Evolutionary conservation across 768 basidiomycete genomes (phyloP).

Genomic region (Rhodotorula graminis): DNA sequence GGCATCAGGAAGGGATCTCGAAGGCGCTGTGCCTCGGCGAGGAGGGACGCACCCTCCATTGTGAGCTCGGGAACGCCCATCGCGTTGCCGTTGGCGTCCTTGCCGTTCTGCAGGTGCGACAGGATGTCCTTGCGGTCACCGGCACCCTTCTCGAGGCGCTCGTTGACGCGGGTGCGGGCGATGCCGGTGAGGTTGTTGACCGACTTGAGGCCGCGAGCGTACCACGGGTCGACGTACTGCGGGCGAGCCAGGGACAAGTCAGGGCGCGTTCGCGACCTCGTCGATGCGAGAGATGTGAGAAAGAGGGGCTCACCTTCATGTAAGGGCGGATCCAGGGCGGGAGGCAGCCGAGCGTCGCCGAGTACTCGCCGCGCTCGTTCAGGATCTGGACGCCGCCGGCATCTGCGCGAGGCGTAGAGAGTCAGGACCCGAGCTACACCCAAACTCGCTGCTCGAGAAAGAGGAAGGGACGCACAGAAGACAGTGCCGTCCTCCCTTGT

Average conservation of each 20-base stretch:
- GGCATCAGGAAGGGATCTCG: not conserved
- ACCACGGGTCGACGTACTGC: constrained; percentile 54
- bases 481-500: constrained; percentile 47
- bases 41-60: constrained; percentile 55
- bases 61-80: constrained; percentile 80
- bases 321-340: constrained; percentile 59
- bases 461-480: constrained; percentile 45
- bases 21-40: not conserved
- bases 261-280: not conserved
- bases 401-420: not conserved
- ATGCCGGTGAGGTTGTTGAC: constrained; percentile 61
- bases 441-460: not conserved
- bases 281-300: not conserved
- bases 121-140: constrained; percentile 71
- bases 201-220: constrained; percentile 55
- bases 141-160: constrained; percentile 60
- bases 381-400: constrained; percentile 71
- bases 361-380: constrained; percentile 81
- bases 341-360: constrained; percentile 74
- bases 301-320: constrained; percentile 27
- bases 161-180: constrained; percentile 54
- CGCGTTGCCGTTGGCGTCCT: constrained; percentile 69
- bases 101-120: constrained; percentile 69
- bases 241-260: not conserved
- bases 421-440: not conserved